These are phyloP conservation scores for Angophora floribunda DNA, from an alignment of 345 rosid species.

Conservation along the genomic window DNA sequence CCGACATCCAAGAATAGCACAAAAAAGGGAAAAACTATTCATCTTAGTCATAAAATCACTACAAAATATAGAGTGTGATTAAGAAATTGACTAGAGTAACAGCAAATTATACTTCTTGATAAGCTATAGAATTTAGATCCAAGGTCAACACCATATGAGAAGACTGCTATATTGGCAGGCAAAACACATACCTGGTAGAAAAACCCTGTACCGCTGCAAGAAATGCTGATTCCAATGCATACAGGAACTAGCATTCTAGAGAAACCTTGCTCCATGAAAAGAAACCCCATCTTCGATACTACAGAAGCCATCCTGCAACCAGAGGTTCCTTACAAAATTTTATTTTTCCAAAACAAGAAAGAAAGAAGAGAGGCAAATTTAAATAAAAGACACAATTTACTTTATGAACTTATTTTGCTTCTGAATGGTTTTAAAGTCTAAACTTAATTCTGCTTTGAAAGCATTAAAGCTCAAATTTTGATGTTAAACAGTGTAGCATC, in stretches of 20 bases:
- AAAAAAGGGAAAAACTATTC: neutral
- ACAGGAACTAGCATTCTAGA: constrained; percentile 59
- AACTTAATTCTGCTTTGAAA: neutral
- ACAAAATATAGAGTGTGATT: neutral
- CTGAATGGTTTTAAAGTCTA: neutral
- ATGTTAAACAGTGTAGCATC: neutral
- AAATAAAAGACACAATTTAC: neutral
- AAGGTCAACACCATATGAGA: neutral
- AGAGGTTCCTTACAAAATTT: neutral
- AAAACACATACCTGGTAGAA: constrained; percentile 66
- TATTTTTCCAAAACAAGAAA: neutral
- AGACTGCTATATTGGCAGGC: neutral
- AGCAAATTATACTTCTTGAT: neutral
- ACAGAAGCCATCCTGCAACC: constrained; percentile 91
- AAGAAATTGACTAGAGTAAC: neutral
- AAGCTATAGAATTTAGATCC: neutral
- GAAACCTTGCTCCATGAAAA: constrained; percentile 79
- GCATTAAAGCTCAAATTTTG: neutral
- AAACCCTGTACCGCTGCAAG: constrained; percentile 88
- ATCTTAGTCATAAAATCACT: neutral
- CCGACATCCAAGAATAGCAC: neutral
- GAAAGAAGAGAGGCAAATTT: neutral
- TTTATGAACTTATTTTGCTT: neutral
- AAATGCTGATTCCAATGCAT: constrained; percentile 77
- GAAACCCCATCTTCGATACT: constrained; percentile 94